Base-by-base conservation (phyloP, 768 basidiomycete species). In the Leccinum obscurum region DNA sequence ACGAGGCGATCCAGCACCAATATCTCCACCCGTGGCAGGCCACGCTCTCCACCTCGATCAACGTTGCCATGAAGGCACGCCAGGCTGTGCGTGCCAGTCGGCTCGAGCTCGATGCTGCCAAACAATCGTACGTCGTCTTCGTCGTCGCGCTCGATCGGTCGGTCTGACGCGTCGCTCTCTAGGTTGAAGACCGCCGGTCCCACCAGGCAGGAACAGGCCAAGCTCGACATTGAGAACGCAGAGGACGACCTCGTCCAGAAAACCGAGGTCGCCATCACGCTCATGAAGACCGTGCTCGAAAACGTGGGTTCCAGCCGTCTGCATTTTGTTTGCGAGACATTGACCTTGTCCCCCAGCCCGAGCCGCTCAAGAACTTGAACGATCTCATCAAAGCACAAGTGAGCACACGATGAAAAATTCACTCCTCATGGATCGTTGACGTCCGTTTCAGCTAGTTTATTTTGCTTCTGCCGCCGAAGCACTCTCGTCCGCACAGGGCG, bases 251-350 rank as follows among this genome's bases (percentile, higher is more conserved):
- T 98, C 34, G 95, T 98, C 6, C 95, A 95, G 73, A 94, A 93
- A 81, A 99, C 97, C 24, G 97, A 99, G 75, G 90, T 95, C 30
- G 96, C 95, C 1, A 97, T 97, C 67, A 92, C 90, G 15, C 53
- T 94, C 49, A 96, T 97, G 95, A 96, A 96, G 81, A 90, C 92
- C n/a, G 96, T 98, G 15, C 82, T 99, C 41, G 96, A 98, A 68
- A 98, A 98, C 76, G 95, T 97, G 64, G 57, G 90, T 80, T 11
- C n/a, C 8, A 0, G 11, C 15, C 14, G 3, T 22, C 24, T 48
- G 8, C 22, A 6, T 30, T 39, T 14, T 52, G 9, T 52, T 56
- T 8, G 20, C 44, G 5, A 22, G 6, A 41, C 28, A 10, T 32
- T 9, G 3, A n/a, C 54, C 51, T 57, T 46, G 11, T 8, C 44